Evolutionary conservation across 192 early-diverging fungal species (phyloP).

Genomic region (Coemansia erecta): DNA sequence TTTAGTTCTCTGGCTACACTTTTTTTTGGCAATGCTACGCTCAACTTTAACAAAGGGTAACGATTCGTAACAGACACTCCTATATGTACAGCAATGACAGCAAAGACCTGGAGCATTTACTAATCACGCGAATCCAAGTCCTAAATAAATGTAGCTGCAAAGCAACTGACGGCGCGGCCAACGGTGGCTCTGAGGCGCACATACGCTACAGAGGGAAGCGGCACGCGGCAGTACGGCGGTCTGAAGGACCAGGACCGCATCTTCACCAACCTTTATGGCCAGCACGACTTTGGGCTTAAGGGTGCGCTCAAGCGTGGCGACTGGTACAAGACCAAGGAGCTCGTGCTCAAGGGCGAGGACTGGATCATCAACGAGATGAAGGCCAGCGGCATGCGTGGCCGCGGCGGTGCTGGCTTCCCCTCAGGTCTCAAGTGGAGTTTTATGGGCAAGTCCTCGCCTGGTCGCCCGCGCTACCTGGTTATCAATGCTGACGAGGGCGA

Average conservation of each 20-base stretch:
- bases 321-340: slow-evolving; percentile 99
- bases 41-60: not conserved
- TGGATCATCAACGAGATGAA: slow-evolving; percentile 99
- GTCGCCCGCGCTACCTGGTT: slow-evolving; percentile 90
- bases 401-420: slow-evolving; percentile 98
- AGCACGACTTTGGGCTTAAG: slow-evolving; percentile 85
- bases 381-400: slow-evolving; percentile 85
- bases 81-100: no score
- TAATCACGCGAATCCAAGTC: not conserved
- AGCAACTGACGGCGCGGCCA: slow-evolving; percentile 6
- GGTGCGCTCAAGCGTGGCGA: slow-evolving; percentile 94
- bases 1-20: no score
- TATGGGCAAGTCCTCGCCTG: slow-evolving; percentile 92
- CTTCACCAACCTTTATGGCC: slow-evolving; percentile 95
- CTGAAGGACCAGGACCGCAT: slow-evolving; percentile 93
- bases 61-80: not conserved
- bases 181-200: slow-evolving; percentile 4
- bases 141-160: not conserved
- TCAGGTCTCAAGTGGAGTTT: slow-evolving; percentile 99
- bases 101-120: not conserved
- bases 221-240: slow-evolving; percentile 57
- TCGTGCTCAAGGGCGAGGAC: slow-evolving; percentile 90
- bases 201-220: slow-evolving; percentile 36
- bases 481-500: slow-evolving; percentile 99
- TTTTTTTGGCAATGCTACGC: no score